Base-by-base conservation (phyloP, 2,329 filamentous ascomycete genomes). In the Paraconiothyrium sp. region DNA sequence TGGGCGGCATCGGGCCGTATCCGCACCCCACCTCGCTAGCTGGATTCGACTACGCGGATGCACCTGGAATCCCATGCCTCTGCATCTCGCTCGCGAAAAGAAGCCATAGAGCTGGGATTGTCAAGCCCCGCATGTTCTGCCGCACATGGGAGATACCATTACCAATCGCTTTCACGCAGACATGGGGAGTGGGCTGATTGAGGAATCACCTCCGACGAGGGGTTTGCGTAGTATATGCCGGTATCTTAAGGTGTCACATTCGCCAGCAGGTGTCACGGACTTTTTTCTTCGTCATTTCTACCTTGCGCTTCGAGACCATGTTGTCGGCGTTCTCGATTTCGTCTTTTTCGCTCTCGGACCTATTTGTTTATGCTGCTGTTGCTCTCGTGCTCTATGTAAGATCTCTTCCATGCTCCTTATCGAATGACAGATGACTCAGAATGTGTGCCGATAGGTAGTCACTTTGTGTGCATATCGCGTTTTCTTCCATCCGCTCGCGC, bases 401-500 rank as follows among this genome's bases (percentile, higher is more conserved):
- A 4, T 50, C n/a, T 20, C 16, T 16, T 39, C 20, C 8, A n/a
- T 13, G 30, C 24, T 16, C 11, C 14, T 30, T 8, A 22, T 55
- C 13, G 34, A 16, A 34, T 27, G 20, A 51, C 54, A 16, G 10
- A 46, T 4, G 20, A 32, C 51, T 60, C 22, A 54, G 20, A 37
- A 24, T n/a, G 34, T 32, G 34, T 14, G 3, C 11, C 7, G n/a
- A 4, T 41, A 67, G 67, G 43, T 62, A 3, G 9, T 63, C 24
- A 27, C 37, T 20, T 55, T 67, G 35, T 65, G 46, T 16, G 63
- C 72, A 6, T 72, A 74, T 50, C 71, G 70, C 46, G 48, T 72
- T 10, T 68, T 58, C 11, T 61, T 72, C 24, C 71, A 74, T 51
- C 71, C 71, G 6, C 60, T 72, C 8, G 61, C 71, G 34, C 70